Evolutionary conservation across 805 yeast species (phyloP), one percentile per base, ranked within the genome.

Genomic region (Saturnispora gosingensis): DNA sequence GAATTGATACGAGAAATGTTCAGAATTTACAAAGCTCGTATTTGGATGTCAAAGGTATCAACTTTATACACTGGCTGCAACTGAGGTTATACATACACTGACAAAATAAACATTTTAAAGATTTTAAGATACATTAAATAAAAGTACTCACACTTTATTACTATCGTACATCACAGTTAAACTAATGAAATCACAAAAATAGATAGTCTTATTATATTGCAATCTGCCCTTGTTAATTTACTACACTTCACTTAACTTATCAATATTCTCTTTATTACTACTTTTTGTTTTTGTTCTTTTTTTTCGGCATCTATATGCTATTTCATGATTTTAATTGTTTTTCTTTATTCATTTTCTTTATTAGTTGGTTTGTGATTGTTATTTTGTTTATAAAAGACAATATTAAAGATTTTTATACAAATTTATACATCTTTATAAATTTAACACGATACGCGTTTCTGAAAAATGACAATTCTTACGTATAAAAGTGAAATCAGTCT

Each of bases 1-100:
- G 89, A 83, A 57, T 74, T 85, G 63, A 89, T 85, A 8, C 75
- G 85, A 45, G 93, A 85, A 56, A 70, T 85, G 52, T 85, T 85
- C 68, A 71, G 86, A 54, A 77, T 81, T 48, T 85, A 83, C 73
- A 85, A 85, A 68, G 85, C 91, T 4, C 72, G 93, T 57, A 85
- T 85, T 60, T 86, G 95, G 95, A 84, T 86, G 93, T 85, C 91
- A 67, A 62, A 64, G 49, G 63, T 60, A 48, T 15, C 49, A 15
- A 38, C 25, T 10, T 38, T 46, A 25, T 35, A 35, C 25, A 25
- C 18, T 27, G 43, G 49, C 6, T 10, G 42, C 24, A 38, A 10
- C 13, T n/a, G 24, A 34, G 27, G 15, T 30, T 30, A 30, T 30
- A 36, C 5, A 40, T 20, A 40, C 44, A 18, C 28, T 22, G 25